Base-by-base conservation (phyloP, 2,329 filamentous ascomycete genomes). In the Cercospora nicotianae region DNA sequence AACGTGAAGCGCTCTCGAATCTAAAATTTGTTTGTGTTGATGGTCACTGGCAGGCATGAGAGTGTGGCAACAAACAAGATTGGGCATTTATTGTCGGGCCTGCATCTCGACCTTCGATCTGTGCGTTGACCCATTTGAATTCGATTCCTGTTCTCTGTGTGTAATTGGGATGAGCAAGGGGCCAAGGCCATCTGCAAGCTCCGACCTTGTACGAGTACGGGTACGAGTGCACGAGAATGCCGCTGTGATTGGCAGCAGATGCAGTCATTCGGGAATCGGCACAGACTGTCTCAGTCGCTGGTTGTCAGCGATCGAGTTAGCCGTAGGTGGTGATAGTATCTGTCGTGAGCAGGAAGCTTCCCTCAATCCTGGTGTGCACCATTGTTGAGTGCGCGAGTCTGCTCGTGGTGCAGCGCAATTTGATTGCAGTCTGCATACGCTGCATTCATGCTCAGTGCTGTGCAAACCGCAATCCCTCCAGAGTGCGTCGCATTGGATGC, bases 21-120 rank as follows among this genome's bases (percentile, higher is more conserved):
- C 30, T n/a, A 48, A 73, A 67, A 73, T 72, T 74, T 72, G 69
- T 72, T 70, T 70, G 62, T 69, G 66, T 57, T 71, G 66, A 63
- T 68, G 45, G 30, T 28, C 36, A 55, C 64, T 55, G 28, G 55
- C 69, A 71, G 73, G 73, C 60, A 75, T 72, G 71, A 59, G 62
- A 61, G 20, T 13, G 28, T 53, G 36, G 60, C 57, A 68, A 70
- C 67, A 72, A 72, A 65, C 71, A 72, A 65, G 45, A 60, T 53
- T 65, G 64, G 53, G 28, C n/a, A 31, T 65, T 4, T 26, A 26
- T 20, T 26, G 28, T 55, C 18, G 42, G 42, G 45, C 39, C 30
- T 26, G 16, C 20, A 48, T 31, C 18, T 23, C 31, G 33, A 16
- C 61, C 53, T 26, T 18, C 53, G 45, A 30, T 20, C 42, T 58